These are phyloP conservation scores for Hydnomerulius pinastri DNA, from an alignment of 768 basidiomycete species.

Conservation along the genomic window DNA sequence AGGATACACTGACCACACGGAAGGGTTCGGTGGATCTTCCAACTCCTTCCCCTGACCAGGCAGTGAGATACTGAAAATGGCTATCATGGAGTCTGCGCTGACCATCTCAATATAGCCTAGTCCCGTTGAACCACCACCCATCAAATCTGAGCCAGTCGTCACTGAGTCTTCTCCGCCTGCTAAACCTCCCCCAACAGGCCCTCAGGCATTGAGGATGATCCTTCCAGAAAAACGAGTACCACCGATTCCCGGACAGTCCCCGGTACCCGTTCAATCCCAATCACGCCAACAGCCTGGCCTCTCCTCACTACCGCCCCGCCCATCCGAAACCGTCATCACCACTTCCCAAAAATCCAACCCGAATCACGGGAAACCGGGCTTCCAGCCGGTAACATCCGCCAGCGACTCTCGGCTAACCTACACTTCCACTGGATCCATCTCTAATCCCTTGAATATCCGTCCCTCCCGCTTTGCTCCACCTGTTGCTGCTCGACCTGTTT, in stretches of 20 bases:
- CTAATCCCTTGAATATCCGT: conserved; percentile 57
- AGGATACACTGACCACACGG: conserved; percentile 20
- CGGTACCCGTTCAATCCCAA: conserved; percentile 13
- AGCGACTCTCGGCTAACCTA: conserved; percentile 35
- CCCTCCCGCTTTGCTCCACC: conserved; percentile 40
- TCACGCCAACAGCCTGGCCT: conserved; percentile 8
- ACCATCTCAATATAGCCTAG: conserved; percentile 14
- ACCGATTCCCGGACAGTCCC: conserved; percentile 6
- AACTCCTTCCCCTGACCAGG: conserved; percentile 11
- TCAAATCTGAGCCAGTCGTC: conserved; percentile 23
- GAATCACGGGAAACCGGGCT: conserved; percentile 19
- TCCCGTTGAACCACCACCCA: conserved; percentile 10
- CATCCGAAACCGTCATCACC: conserved; percentile 13
- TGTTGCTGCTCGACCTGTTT: conserved; percentile 6
- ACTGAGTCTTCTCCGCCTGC: conserved; percentile 13
- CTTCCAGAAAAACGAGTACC: conserved; percentile 15
- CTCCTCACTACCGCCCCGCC: conserved; percentile 16
- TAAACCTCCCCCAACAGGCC: conserved; percentile 10
- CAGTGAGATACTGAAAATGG: conserved; percentile 10
- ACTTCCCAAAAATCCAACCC: conserved; percentile 19
- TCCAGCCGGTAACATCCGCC: conserved; percentile 30
- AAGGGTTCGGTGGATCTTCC: conserved; percentile 22
- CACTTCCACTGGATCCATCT: conserved; percentile 43
- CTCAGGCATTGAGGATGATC: conserved; percentile 9
- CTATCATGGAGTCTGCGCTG: not conserved